phyloP scores from a whole-genome alignment of 2,329 filamentous ascomycete genomes.

The Aspergillus sp. region DNA sequence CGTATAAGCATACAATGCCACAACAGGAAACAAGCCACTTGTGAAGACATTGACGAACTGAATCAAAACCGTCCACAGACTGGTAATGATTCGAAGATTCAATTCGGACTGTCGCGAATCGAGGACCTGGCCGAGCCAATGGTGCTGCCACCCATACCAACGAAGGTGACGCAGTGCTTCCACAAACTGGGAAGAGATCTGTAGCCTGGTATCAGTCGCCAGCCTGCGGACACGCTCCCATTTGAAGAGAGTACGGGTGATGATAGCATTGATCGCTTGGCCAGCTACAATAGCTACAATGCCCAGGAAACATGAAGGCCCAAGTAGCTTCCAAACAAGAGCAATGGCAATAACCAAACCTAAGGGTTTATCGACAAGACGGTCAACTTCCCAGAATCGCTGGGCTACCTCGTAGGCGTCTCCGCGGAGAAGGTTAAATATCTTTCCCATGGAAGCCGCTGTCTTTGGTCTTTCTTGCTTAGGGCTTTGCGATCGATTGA shows the following conservation, averaged over 20 bases:
- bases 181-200: slow-evolving; percentile 81
- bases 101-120: slow-evolving; percentile 67
- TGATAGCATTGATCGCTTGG: slow-evolving; percentile 66
- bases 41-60: slow-evolving; percentile 69
- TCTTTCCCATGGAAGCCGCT: slow-evolving; percentile 82
- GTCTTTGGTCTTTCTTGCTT: slow-evolving; percentile 42
- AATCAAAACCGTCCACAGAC: slow-evolving; percentile 63
- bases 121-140: slow-evolving; percentile 71
- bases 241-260: slow-evolving; percentile 65
- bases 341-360: slow-evolving; percentile 72
- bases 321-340: slow-evolving; percentile 75
- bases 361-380: slow-evolving; percentile 72
- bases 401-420: slow-evolving; percentile 42
- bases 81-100: slow-evolving; percentile 62
- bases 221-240: slow-evolving; percentile 70
- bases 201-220: slow-evolving; percentile 74
- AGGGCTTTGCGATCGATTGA: slow-evolving; percentile 21
- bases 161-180: slow-evolving; percentile 78
- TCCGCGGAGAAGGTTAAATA: slow-evolving; percentile 78
- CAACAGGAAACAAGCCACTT: slow-evolving; percentile 73
- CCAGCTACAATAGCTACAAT: slow-evolving; percentile 68
- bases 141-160: slow-evolving; percentile 79
- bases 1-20: slow-evolving; percentile 80
- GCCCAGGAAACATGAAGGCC: slow-evolving; percentile 74
- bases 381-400: slow-evolving; percentile 81